Conservation (phyloP, 345 rosid species). For the Cardamine chenopodiifolia region DNA sequence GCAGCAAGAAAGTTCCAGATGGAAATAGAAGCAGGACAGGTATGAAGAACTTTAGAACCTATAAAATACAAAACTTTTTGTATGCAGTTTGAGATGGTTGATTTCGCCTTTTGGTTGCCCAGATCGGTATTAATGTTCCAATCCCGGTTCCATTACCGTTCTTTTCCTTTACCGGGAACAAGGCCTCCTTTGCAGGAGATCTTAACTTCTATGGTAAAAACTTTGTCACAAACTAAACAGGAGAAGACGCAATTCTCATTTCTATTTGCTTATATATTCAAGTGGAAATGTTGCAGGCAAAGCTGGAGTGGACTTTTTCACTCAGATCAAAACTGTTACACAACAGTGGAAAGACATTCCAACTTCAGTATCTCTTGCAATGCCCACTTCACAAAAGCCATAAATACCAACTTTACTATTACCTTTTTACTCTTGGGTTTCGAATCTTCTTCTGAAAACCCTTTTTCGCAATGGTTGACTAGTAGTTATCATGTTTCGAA, state of each 20-base stretch:
- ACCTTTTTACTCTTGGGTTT: not conserved
- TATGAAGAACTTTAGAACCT: slow-evolving; percentile 23
- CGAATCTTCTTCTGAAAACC: not conserved
- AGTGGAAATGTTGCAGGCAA: slow-evolving; percentile 62
- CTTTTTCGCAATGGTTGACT: not conserved
- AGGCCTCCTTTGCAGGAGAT: slow-evolving; percentile 95
- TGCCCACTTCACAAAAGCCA: slow-evolving; percentile 89
- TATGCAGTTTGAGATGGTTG: slow-evolving; percentile 12
- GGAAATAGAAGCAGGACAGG: slow-evolving; percentile 98
- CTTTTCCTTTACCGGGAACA: slow-evolving; percentile 91
- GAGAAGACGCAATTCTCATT: not conserved
- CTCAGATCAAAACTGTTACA: slow-evolving; percentile 91
- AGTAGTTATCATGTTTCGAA: not conserved
- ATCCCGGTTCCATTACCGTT: slow-evolving; percentile 97
- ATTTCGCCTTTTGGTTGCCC: slow-evolving; percentile 3
- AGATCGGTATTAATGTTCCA: slow-evolving; percentile 98
- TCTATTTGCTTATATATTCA: not conserved
- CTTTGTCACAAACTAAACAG: slow-evolving; percentile 3
- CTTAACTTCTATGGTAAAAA: slow-evolving; percentile 90
- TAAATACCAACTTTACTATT: not conserved
- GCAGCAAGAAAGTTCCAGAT: slow-evolving; percentile 94
- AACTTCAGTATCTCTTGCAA: slow-evolving; percentile 82
- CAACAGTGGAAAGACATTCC: slow-evolving; percentile 98
- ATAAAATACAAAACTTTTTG: not conserved
- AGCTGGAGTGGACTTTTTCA: slow-evolving; percentile 91